Percentiles rank a stretch among this genome's conserved stretches.
These are phyloP conservation scores for Wallacemonas collosoma DNA, from an alignment of 208 protist species.

Conservation along the genomic window DNA sequence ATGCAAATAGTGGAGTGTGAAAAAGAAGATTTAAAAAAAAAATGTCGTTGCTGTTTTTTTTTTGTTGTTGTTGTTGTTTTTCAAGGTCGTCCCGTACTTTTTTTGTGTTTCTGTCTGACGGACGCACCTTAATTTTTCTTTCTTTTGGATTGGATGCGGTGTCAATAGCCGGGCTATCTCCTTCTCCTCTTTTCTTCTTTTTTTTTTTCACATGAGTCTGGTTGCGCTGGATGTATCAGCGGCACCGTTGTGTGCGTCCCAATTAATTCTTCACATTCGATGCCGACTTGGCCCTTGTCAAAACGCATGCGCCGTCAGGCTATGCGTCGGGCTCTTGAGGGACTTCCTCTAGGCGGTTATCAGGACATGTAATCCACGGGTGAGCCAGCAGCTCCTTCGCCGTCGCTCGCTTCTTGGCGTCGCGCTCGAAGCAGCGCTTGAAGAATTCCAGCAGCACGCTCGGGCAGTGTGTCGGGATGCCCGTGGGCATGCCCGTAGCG, in stretches of 20 bases:
- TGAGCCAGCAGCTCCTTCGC: conserved; percentile 72
- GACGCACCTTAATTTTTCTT: conserved; percentile 1
- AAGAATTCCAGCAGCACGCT: conserved; percentile 63
- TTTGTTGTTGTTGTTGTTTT: background rate
- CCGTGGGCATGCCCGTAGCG: conserved; percentile 69
- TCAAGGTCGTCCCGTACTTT: too few relatives aligned
- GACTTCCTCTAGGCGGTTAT: conserved; percentile 74
- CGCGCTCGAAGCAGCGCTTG: conserved; percentile 66
- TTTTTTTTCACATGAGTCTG: conserved; percentile 2
- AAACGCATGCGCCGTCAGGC: too few relatives aligned
- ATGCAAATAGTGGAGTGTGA: background rate
- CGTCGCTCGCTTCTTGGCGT: conserved; percentile 55
- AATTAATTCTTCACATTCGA: too few relatives aligned
- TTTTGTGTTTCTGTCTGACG: background rate
- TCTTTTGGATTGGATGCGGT: too few relatives aligned
- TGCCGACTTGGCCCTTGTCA: too few relatives aligned
- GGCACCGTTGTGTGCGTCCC: too few relatives aligned
- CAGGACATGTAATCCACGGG: conserved; percentile 77
- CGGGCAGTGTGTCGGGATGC: conserved; percentile 70
- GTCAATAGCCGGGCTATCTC: too few relatives aligned
- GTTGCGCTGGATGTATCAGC: background rate
- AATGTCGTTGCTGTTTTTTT: too few relatives aligned
- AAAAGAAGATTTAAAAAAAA: too few relatives aligned
- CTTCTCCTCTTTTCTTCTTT: background rate
- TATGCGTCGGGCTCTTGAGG: conserved; percentile 24